phyloP scores from a whole-genome alignment of 805 yeast genomes.

The Pichia phayaonensis region DNA sequence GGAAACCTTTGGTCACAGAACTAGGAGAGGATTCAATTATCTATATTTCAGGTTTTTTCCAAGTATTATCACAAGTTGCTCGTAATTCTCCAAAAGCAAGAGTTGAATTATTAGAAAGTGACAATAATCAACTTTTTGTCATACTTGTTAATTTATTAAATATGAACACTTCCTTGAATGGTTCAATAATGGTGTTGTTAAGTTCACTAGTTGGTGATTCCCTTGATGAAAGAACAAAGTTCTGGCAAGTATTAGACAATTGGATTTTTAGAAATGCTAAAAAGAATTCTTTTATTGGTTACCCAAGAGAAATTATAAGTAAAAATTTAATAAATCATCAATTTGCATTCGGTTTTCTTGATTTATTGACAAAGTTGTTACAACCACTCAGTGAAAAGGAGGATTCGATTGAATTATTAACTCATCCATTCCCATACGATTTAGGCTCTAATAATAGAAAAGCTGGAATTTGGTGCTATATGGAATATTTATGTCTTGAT shows the following conservation, averaged over 20 bases:
- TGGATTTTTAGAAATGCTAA: constrained; percentile 47
- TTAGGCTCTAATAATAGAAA: constrained; percentile 56
- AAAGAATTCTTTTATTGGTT: constrained; percentile 10
- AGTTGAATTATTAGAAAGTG: constrained; percentile 27
- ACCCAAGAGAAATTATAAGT: constrained; percentile 31
- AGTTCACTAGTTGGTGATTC: constrained; percentile 47
- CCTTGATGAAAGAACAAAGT: constrained; percentile 32
- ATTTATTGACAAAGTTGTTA: constrained; percentile 37
- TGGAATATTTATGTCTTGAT: constrained; percentile 63
- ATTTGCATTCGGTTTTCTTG: constrained; percentile 44
- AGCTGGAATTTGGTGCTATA: constrained; percentile 72
- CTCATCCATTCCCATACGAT: constrained; percentile 50
- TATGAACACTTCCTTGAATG: constrained; percentile 27
- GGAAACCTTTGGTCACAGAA: constrained; percentile 35
- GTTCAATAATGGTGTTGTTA: constrained; percentile 50
- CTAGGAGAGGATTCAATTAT: constrained; percentile 76
- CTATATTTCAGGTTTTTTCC: constrained; percentile 65
- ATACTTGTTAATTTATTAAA: constrained; percentile 23
- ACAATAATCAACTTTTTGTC: constrained; percentile 24
- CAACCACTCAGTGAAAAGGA: constrained; percentile 24
- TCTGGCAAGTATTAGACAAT: constrained; percentile 66
- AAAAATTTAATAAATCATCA: constrained; percentile 7
- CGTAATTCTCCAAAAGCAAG: constrained; percentile 31
- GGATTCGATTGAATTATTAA: constrained; percentile 32
- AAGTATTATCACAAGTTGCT: constrained; percentile 51